Conservation (phyloP, 768 basidiomycete genomes). For the Trichaptum fuscoviolaceum region DNA sequence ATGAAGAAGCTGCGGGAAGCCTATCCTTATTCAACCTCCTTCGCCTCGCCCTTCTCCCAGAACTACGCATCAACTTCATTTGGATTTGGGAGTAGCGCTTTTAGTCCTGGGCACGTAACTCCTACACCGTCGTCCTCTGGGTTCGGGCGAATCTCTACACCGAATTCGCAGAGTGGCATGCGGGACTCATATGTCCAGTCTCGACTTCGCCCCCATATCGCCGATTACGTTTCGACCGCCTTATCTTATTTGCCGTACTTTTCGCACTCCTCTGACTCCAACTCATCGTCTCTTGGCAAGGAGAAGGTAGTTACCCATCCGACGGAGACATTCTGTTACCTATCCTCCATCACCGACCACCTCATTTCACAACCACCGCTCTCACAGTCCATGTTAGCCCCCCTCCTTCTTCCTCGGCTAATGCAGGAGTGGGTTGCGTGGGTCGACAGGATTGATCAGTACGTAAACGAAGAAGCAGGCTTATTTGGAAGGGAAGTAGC, state of each 20-base stretch:
- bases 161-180: conserved; percentile 47
- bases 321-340: conserved; percentile 66
- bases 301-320: conserved; percentile 55
- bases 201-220: conserved; percentile 67
- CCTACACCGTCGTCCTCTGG: conserved; percentile 25
- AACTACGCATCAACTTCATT: conserved; percentile 25
- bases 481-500: conserved; percentile 79
- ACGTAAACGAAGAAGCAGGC: conserved; percentile 66
- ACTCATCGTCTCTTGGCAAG: conserved; percentile 32
- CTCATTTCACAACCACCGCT: conserved; percentile 64
- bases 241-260: conserved; percentile 85
- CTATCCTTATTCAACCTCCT: conserved; percentile 66
- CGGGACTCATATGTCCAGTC: conserved; percentile 76
- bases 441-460: conserved; percentile 62
- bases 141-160: conserved; percentile 19
- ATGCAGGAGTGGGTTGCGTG: conserved; percentile 74
- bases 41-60: conserved; percentile 21
- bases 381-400: conserved; percentile 51
- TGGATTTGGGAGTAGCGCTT: conserved; percentile 22
- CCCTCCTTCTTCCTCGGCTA: conserved; percentile 58
- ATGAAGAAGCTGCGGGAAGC: conserved; percentile 74
- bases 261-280: conserved; percentile 43
- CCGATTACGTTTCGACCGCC: conserved; percentile 72
- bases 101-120: neutral
- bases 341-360: conserved; percentile 63